Percentiles rank a stretch among this genome's conserved stretches.
These are phyloP conservation scores for Suhomyces prunicola DNA, from an alignment of 805 yeast species.

Conservation along the genomic window DNA sequence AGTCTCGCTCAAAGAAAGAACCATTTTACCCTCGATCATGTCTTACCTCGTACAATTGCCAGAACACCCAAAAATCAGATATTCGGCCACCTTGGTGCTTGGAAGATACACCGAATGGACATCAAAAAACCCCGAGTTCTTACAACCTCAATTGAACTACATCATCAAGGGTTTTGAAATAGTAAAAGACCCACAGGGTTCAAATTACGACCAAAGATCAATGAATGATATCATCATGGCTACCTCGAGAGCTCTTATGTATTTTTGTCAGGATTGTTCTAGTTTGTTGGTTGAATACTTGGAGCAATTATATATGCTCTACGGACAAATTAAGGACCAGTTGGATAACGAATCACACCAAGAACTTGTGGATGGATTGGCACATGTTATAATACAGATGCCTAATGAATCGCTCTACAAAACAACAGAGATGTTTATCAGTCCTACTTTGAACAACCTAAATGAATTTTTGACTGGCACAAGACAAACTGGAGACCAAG, in stretches of 20 bases:
- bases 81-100: slow-evolving; percentile 87
- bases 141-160: slow-evolving; percentile 81
- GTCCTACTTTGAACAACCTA: slow-evolving; percentile 54
- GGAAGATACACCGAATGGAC: slow-evolving; percentile 99
- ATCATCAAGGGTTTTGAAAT: slow-evolving; percentile 68
- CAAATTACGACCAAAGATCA: slow-evolving; percentile 13
- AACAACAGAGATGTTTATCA: slow-evolving; percentile 60
- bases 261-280: slow-evolving; percentile 90
- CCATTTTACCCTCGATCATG: slow-evolving; percentile 75
- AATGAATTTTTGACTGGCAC: slow-evolving; percentile 12
- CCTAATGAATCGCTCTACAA: slow-evolving; percentile 50
- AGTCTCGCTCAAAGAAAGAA: slow-evolving; percentile 63
- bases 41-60: slow-evolving; percentile 65
- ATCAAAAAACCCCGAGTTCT: slow-evolving; percentile 71
- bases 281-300: slow-evolving; percentile 58
- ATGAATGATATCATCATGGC: slow-evolving; percentile 64
- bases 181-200: slow-evolving; percentile 6
- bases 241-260: slow-evolving; percentile 91
- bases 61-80: slow-evolving; percentile 80
- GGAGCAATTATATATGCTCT: slow-evolving; percentile 73
- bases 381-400: slow-evolving; percentile 70
- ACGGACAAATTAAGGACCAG: slow-evolving; percentile 47
- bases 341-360: slow-evolving; percentile 67
- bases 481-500: slow-evolving; percentile 1
- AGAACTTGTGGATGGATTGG: slow-evolving; percentile 86